Conservation (phyloP, 2,329 filamentous ascomycete genomes). For the Corynespora cassiicola region DNA sequence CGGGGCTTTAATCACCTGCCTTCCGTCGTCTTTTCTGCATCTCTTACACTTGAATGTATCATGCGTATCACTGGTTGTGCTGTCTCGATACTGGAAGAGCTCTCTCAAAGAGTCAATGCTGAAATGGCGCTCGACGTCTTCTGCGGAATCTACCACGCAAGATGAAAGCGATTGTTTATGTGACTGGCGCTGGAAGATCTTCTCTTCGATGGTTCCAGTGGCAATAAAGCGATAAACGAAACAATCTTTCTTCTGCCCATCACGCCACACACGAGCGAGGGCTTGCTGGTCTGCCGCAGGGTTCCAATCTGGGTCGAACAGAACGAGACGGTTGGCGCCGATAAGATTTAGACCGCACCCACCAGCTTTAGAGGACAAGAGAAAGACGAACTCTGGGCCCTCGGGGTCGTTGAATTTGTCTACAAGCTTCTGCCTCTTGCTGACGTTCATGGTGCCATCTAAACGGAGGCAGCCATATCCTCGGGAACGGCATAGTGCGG, state of each 20-base stretch:
- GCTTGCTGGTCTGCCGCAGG: conserved; percentile 97
- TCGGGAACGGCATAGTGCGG: conserved; percentile 83
- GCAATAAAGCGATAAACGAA: conserved; percentile 99
- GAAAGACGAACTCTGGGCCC: conserved; percentile 88
- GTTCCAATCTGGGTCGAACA: conserved; percentile 97
- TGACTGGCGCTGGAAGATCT: conserved; percentile 97
- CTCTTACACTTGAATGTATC: conserved; percentile 99
- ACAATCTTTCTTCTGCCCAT: conserved; percentile 98
- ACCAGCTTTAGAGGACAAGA: conserved; percentile 96
- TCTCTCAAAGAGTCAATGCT: conserved; percentile 89
- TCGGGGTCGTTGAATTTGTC: conserved; percentile 97
- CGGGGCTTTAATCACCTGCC: conserved; percentile 85
- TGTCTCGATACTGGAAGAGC: conserved; percentile 87
- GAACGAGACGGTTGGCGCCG: conserved; percentile 89
- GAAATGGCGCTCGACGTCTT: conserved; percentile 97
- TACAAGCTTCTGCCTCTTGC: conserved; percentile 94
- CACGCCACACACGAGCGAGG: conserved; percentile 95
- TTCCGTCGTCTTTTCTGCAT: conserved; percentile 81
- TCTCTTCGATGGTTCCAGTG: conserved; percentile 97
- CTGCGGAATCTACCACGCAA: conserved; percentile 93
- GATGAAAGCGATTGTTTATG: conserved; percentile 98
- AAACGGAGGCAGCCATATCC: conserved; percentile 86
- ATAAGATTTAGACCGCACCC: conserved; percentile 96
- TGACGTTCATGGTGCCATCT: conserved; percentile 97
- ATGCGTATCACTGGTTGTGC: conserved; percentile 91